These are phyloP conservation scores for Colletotrichum plurivorum DNA, from an alignment of 2,329 filamentous ascomycete species.

Conservation along the genomic window DNA sequence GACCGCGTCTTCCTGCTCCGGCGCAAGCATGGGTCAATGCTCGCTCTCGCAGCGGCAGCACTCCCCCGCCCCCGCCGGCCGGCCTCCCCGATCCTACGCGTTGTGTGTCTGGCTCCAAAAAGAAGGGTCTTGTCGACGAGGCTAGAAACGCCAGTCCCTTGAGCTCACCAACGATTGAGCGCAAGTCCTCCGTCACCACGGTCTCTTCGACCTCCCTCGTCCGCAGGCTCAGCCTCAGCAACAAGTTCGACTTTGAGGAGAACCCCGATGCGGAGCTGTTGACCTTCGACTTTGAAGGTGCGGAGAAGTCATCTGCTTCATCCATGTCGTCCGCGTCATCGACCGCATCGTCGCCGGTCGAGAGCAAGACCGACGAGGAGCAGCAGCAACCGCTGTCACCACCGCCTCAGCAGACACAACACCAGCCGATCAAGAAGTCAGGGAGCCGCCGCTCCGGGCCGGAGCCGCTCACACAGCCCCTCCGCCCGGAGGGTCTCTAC, in stretches of 20 bases:
- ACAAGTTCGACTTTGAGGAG: slow-evolving; percentile 38
- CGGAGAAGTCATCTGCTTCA: slow-evolving; percentile 34
- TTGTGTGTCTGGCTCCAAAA: slow-evolving; percentile 61
- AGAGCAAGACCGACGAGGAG: slow-evolving; percentile 43
- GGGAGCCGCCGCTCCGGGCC: slow-evolving; percentile 40
- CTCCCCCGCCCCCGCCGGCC: slow-evolving; percentile 51
- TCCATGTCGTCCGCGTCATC: slow-evolving; percentile 31
- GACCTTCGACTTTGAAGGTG: slow-evolving; percentile 31
- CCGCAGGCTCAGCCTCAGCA: slow-evolving; percentile 40
- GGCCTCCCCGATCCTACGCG: slow-evolving; percentile 61
- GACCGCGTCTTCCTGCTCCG: slow-evolving; percentile 78
- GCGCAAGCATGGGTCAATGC: slow-evolving; percentile 75
- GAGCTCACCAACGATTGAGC: slow-evolving; percentile 48
- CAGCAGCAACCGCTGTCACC: slow-evolving; percentile 43
- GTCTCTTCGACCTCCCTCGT: slow-evolving; percentile 34
- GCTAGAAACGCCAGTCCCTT: slow-evolving; percentile 64
- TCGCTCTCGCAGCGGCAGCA: slow-evolving; percentile 55
- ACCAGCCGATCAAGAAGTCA: slow-evolving; percentile 41
- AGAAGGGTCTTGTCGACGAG: slow-evolving; percentile 63
- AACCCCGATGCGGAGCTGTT: slow-evolving; percentile 32
- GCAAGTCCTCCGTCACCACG: slow-evolving; percentile 40
- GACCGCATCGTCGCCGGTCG: slow-evolving; percentile 26
- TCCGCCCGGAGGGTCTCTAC: slow-evolving; percentile 62
- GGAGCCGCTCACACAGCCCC: slow-evolving; percentile 57
- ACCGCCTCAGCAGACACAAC: slow-evolving; percentile 24